Evolutionary conservation across 1,284 basidiomycete genomes (phyloP), one percentile per base, ranked within the genome.

Genomic region (Ceratobasidium sp.): DNA sequence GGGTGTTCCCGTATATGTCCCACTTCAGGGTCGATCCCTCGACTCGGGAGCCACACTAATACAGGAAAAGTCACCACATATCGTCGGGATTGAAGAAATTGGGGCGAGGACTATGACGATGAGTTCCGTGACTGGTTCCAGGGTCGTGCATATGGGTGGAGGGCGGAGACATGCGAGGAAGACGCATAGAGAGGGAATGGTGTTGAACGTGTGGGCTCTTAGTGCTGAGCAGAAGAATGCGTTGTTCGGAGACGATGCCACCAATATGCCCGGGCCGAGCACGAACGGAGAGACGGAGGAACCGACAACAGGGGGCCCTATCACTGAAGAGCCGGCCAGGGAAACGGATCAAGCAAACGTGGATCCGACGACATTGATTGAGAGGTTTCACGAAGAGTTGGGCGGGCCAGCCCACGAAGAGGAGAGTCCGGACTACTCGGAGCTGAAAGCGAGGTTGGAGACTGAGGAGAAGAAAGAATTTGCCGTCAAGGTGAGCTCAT

Each of bases 1-100:
- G 20, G 86, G 87, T 0, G 81, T 84, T 15, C 89, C 88, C 0
- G 82, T 90, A 13, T 93, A 91, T 90, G 85, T 92, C 1, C 83
- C 73, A 20, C 85, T 39, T 28, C 46, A 46, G 20, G 55, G 26
- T 10, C 40, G 28, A 15, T 40, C 20, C 12, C 5, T 66, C 33
- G 61, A 66, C 55, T 46, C 49, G 20, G 61, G 33, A 13, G 61
- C 51, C 18, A 55, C 23, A 9, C 18, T 76, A 12, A 66, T 76
- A 2, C 63, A 49, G 39, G 61, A n/a, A n/a, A 40, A 44, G 9
- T 39, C 39, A 7, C 39, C 23, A 5, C 61, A 42, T 20, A 20
- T 39, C 18, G 13, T 40, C 7, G n/a, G n/a, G n/a, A n/a, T n/a
- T n/a, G n/a, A n/a, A n/a, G 51, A 51, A n/a, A 42, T 76, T 18